A percentile compares a stretch with the other conserved stretches of the same genome.
phyloP scores from a whole-genome alignment of 208 protist species.

The Giardia duodenalis region DNA sequence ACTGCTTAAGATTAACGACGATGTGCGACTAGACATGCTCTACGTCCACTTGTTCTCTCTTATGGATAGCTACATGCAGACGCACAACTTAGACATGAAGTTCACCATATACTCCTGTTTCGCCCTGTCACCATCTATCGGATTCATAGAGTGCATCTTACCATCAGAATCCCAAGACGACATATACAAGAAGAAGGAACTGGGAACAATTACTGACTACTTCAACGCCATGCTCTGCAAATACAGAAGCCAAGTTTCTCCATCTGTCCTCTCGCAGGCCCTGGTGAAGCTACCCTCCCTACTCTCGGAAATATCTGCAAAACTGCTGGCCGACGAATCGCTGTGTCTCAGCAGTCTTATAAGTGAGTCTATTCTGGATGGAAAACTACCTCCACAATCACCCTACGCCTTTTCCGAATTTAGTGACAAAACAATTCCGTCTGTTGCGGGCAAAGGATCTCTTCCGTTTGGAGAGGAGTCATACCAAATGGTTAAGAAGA shows the following conservation, averaged over 20 bases:
- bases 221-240: background rate
- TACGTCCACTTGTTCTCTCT: constrained; percentile 39
- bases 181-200: constrained; percentile 24
- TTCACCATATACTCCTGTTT: constrained; percentile 36
- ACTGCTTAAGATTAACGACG: constrained; percentile 42
- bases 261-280: background rate
- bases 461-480: no score
- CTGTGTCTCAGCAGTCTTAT: no score
- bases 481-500: no score
- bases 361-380: no score
- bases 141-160: constrained; percentile 33
- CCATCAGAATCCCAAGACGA: constrained; percentile 4
- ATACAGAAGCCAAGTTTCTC: background rate
- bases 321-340: no score
- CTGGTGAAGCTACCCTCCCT: background rate
- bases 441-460: no score
- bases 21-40: constrained; percentile 45
- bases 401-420: no score
- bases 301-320: background rate
- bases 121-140: background rate
- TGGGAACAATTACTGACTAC: background rate
- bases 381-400: no score
- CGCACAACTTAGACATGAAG: constrained; percentile 38
- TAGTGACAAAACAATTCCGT: no score
- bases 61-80: constrained; percentile 40